A percentile compares a stretch with the other conserved stretches of the same genome.
Conservation (phyloP, 345 rosid species). For the Eucalyptus marginata region DNA sequence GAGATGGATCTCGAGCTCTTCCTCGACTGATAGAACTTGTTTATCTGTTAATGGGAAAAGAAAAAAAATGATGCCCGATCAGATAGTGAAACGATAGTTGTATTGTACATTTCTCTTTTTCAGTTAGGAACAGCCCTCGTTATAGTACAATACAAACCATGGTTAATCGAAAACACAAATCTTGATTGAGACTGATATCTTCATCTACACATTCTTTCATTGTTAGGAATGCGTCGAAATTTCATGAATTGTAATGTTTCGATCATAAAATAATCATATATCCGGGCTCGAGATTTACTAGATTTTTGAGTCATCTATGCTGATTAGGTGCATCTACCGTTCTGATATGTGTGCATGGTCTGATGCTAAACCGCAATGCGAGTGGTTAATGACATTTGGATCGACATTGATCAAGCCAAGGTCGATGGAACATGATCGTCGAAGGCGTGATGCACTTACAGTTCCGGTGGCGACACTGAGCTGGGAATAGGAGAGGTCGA, state of each 20-base stretch:
- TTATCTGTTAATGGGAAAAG: constrained; percentile 3
- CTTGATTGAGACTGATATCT: neutral
- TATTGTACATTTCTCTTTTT: neutral
- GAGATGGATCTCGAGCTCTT: constrained; percentile 42
- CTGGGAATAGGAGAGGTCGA: constrained; percentile 48
- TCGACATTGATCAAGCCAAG: neutral
- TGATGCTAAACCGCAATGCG: neutral
- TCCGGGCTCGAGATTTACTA: neutral
- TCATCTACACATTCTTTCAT: neutral
- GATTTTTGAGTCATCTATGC: neutral
- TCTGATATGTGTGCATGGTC: neutral
- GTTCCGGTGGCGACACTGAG: constrained; percentile 51
- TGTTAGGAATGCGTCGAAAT: neutral
- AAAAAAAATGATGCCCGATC: neutral
- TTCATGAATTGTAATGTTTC: neutral
- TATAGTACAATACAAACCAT: neutral
- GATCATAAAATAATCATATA: neutral
- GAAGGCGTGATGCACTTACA: constrained; percentile 5
- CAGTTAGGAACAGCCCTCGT: neutral
- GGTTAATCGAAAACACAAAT: neutral
- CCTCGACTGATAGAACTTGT: constrained; percentile 46
- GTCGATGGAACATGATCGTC: neutral
- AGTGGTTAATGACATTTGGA: neutral
- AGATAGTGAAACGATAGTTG: neutral
- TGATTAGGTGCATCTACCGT: neutral